A percentile compares a stretch with the other conserved stretches of the same genome.
phyloP scores from a whole-genome alignment of 2,329 filamentous ascomycete species.

The Ciborinia camelliae region DNA sequence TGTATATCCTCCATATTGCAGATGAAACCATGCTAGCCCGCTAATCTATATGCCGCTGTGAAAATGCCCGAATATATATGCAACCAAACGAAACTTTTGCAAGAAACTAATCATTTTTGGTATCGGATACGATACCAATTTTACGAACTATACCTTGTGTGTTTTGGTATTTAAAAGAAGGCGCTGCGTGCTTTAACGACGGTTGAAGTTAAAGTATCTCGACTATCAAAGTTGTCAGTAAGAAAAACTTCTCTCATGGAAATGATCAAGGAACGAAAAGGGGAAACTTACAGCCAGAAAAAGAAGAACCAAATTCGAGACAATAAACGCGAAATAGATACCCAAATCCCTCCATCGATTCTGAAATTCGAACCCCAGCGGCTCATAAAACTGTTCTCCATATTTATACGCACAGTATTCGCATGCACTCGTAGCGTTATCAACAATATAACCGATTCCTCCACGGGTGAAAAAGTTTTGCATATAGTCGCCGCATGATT shows the following conservation, averaged over 20 bases:
- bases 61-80: background rate
- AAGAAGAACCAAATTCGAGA: conserved; percentile 67
- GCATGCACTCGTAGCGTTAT: conserved; percentile 64
- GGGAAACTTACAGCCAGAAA: conserved; percentile 45
- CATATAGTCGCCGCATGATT: conserved; percentile 76
- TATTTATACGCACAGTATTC: conserved; percentile 78
- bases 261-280: background rate
- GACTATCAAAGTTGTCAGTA: conserved; percentile 28
- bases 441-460: conserved; percentile 68
- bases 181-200: conserved; percentile 36
- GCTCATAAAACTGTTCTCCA: conserved; percentile 75
- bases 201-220: conserved; percentile 46
- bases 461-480: conserved; percentile 62
- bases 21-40: background rate
- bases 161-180: background rate
- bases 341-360: conserved; percentile 79
- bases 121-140: background rate
- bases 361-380: conserved; percentile 62
- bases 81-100: background rate
- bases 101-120: background rate
- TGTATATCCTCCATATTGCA: background rate
- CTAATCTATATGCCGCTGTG: background rate
- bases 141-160: background rate
- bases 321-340: conserved; percentile 73
- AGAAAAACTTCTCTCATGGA: background rate